Evolutionary conservation across 306 rosid genomes (phyloP), one percentile per base, ranked within the genome.

Genomic region (cucumber (Cucumis sativus)): DNA sequence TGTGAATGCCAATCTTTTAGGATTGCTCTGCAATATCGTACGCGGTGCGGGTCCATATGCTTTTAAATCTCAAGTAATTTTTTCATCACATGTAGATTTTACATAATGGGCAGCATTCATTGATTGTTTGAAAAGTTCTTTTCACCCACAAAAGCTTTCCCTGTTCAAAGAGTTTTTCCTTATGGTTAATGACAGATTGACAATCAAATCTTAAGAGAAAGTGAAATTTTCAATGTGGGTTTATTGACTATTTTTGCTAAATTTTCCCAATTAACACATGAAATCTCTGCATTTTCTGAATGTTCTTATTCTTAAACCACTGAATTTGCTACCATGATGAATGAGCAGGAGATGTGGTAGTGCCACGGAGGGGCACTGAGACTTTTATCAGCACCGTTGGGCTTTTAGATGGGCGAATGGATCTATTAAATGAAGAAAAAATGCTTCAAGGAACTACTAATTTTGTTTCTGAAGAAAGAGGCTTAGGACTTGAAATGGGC

Each of bases 301-400:
- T 41, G 57, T 25, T 69, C 20, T 45, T 2, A 13, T 41, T 45
- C n/a, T 41, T 12, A 51, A 63, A 69, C 55, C 39, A 5, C 20
- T 69, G 75, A 68, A 43, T 45, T 49, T 49, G 12, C 20, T 80
- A 41, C 62, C 30, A 72, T 78, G 82, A 80, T 40, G 55, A 35
- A 66, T 77, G 77, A 67, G 75, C 86, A 90, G 97, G 96, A 15
- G 58, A 77, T 40, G 75, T 91, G 14, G 85, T 79, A 60, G 23
- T 90, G 62, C 96, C 98, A 30, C 69, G 71, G 80, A 87, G 92
- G 76, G 98, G 77, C 21, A 58, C 95, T 3, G 88, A 85, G 76
- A 85, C 85, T 74, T 93, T 91, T 79, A 76, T 89, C 18, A 90
- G 98, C 20, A 78, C 89, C 55, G 81, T 89, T 70, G 97, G 94